Evolutionary conservation across 768 basidiomycete species (phyloP).

Genomic region (Erythrobasidium yunnanense): DNA sequence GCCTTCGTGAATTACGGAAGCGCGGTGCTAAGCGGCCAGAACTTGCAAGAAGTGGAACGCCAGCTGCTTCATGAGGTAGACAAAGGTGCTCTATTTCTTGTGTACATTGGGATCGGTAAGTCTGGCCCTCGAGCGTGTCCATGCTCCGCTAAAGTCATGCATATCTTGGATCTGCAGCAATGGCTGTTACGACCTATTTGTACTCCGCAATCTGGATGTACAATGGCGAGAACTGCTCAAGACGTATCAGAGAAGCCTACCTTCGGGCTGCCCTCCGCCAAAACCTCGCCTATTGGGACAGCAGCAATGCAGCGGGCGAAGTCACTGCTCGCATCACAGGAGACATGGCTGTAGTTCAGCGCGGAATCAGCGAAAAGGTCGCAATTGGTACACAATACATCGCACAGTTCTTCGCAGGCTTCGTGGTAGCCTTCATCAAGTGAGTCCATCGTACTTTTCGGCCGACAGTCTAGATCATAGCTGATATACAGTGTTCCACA

Average conservation of each 20-base stretch:
- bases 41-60: neutral
- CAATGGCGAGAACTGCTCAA: constrained; percentile 62
- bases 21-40: constrained; percentile 11
- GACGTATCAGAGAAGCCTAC: constrained; percentile 73
- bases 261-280: constrained; percentile 65
- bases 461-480: constrained; percentile 51
- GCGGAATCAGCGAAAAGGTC: constrained; percentile 86
- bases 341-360: constrained; percentile 63
- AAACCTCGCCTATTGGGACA: constrained; percentile 65
- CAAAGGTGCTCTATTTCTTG: constrained; percentile 55
- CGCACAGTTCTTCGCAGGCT: neutral
- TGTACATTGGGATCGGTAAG: constrained; percentile 52
- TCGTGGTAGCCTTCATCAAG: constrained; percentile 8
- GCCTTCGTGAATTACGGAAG: constrained; percentile 40
- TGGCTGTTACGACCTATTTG: constrained; percentile 60
- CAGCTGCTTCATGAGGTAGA: constrained; percentile 47
- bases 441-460: neutral
- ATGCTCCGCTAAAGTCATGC: too few relatives aligned
- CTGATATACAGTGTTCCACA: constrained; percentile 57
- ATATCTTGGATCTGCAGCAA: too few relatives aligned
- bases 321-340: constrained; percentile 68
- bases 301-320: constrained; percentile 82
- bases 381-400: constrained; percentile 42
- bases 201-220: constrained; percentile 50
- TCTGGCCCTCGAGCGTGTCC: too few relatives aligned